phyloP scores from a whole-genome alignment of 1,284 basidiomycete genomes.

The Hymenochaete sp. region DNA sequence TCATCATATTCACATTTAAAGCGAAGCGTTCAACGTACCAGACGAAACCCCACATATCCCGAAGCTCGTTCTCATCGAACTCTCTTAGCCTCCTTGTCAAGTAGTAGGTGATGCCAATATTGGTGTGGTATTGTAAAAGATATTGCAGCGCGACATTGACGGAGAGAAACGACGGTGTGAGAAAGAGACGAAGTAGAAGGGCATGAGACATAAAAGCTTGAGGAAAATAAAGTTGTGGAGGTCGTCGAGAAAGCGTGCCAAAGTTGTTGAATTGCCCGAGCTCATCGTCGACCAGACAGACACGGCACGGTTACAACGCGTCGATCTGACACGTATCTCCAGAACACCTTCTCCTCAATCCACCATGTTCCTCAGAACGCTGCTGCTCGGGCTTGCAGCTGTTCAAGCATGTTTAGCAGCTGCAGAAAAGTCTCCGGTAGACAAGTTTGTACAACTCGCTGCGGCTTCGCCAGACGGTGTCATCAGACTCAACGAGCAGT shows the following conservation, averaged over 20 bases:
- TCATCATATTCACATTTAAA: slow-evolving; percentile 14
- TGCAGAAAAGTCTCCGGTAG: slow-evolving; percentile 34
- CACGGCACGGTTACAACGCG: slow-evolving; percentile 2
- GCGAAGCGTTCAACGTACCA: slow-evolving; percentile 57
- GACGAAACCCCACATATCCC: slow-evolving; percentile 95
- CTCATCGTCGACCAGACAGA: background rate
- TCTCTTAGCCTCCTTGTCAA: slow-evolving; percentile 76
- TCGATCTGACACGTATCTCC: slow-evolving; percentile 12
- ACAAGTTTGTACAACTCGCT: slow-evolving; percentile 58
- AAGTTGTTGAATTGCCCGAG: background rate
- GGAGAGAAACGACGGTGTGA: slow-evolving; percentile 84
- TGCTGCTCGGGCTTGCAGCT: slow-evolving; percentile 38
- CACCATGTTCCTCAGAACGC: slow-evolving; percentile 32
- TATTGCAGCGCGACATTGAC: slow-evolving; percentile 88
- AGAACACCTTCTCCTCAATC: slow-evolving; percentile 9
- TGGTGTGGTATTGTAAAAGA: slow-evolving; percentile 81
- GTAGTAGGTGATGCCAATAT: slow-evolving; percentile 95
- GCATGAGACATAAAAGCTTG: slow-evolving; percentile 42
- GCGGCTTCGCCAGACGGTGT: slow-evolving; percentile 59
- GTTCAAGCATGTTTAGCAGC: slow-evolving; percentile 38
- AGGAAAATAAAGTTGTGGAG: slow-evolving; percentile 1
- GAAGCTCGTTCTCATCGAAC: slow-evolving; percentile 73
- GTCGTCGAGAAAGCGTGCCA: background rate
- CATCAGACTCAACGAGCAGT: slow-evolving; percentile 66
- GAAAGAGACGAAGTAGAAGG: slow-evolving; percentile 78